Evolutionary conservation across 1,284 basidiomycete species (phyloP), one percentile per base, ranked within the genome.

Genomic region (Ceratorhiza oryzae-sativae): DNA sequence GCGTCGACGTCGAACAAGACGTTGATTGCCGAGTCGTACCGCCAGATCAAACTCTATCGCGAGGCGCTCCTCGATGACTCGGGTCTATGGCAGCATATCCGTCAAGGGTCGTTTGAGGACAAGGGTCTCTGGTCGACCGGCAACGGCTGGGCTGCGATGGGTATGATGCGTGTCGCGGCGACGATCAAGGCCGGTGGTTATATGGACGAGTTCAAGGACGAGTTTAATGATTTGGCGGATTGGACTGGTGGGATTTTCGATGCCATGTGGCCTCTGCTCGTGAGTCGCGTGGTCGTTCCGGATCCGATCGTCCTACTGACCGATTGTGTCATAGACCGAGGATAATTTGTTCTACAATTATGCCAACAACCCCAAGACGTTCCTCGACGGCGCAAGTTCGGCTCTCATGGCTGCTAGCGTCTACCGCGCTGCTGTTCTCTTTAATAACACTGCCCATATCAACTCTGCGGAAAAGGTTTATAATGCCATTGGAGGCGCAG

Each of bases 351-450:
- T 95, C 78, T 83, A 84, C 56, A 96, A 96, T 81, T 95, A 96
- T 78, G 85, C 88, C 20, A 86, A 90, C 78, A 76, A 74, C 39
- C 72, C 80, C 1, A 74, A 76, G 5, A 86, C 87, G 55, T 96
- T 96, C 77, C 84, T 87, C 76, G 94, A 96, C 76, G 86, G 88
- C 0, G 81, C 92, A 0, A 88, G 88, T 3, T 89, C 92, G 0
- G 88, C 92, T 0, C 84, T 97, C 41, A 82, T 95, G 65, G 91
- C 93, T 0, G 85, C 88, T 68, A 88, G 90, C 0, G 91, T 92
- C 3, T 94, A 93, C 80, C 85, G 90, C 9, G 82, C 90, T 61
- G 85, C 87, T 0, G 79, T 87, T 0, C 77, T 92, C 23, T 80
- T 83, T 48, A 81, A 82, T 25, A 81, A 85, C 4, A 83, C 86